Conservation (phyloP, 441 rosid genomes). For the Pelargonium hybrid region DNA sequence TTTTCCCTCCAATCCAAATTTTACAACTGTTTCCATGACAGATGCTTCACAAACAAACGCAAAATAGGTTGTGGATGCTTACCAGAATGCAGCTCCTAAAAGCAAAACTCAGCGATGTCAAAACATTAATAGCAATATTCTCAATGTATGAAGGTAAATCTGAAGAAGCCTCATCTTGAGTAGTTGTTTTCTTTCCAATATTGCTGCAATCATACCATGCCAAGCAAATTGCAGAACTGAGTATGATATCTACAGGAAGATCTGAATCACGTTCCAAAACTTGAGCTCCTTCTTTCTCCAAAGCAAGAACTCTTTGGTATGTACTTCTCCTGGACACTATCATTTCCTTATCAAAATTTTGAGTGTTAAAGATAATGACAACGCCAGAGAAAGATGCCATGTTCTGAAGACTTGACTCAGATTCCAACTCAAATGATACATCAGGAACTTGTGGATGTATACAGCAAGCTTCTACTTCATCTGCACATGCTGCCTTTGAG, state of each 20-base stretch:
- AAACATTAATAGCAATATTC: slow-evolving; percentile 68
- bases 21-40: neutral
- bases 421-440: slow-evolving; percentile 26
- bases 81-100: slow-evolving; percentile 86
- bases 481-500: slow-evolving; percentile 22
- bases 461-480: slow-evolving; percentile 29
- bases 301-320: slow-evolving; percentile 67
- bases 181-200: slow-evolving; percentile 46
- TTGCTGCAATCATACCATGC: slow-evolving; percentile 71
- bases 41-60: slow-evolving; percentile 6
- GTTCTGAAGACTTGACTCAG: slow-evolving; percentile 28
- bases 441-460: slow-evolving; percentile 25
- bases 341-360: slow-evolving; percentile 66
- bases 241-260: slow-evolving; percentile 67
- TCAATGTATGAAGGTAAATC: slow-evolving; percentile 57
- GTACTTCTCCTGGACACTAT: slow-evolving; percentile 72
- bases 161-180: slow-evolving; percentile 54
- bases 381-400: slow-evolving; percentile 29
- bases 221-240: slow-evolving; percentile 61
- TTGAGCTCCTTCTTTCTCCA: slow-evolving; percentile 79
- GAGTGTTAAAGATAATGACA: slow-evolving; percentile 66
- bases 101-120: slow-evolving; percentile 66
- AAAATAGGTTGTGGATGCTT: slow-evolving; percentile 17
- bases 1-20: neutral
- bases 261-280: slow-evolving; percentile 83